Conservation (phyloP, 108 stramenopile genomes). For the Bacterosira constricta region DNA sequence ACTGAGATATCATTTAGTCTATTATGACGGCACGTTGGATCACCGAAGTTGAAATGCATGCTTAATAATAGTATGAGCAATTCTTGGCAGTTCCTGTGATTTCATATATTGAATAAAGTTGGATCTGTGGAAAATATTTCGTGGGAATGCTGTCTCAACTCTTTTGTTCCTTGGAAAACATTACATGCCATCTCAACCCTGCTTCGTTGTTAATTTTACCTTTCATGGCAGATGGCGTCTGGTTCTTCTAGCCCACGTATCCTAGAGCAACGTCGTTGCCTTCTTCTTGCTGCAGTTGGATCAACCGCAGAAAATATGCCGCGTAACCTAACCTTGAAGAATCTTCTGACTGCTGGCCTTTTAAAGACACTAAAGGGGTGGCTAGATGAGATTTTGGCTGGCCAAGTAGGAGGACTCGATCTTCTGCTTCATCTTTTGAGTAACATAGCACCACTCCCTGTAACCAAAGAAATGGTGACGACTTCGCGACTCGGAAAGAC, state of each 20-base stretch:
- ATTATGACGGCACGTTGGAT: too few relatives aligned
- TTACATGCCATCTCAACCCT: too few relatives aligned
- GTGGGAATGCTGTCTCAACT: too few relatives aligned
- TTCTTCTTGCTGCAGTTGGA: constrained; percentile 65
- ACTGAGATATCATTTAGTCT: too few relatives aligned
- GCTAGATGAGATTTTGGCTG: constrained; percentile 78
- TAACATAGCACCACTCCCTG: constrained; percentile 75
- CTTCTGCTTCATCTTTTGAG: constrained; percentile 75
- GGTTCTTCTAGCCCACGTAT: constrained; percentile 4
- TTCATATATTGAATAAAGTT: too few relatives aligned
- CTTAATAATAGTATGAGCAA: too few relatives aligned
- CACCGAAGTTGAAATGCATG: too few relatives aligned
- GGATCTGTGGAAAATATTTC: too few relatives aligned
- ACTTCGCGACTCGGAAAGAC: constrained; percentile 79
- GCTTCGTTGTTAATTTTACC: too few relatives aligned
- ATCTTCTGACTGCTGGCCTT: constrained; percentile 64
- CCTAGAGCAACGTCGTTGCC: constrained; percentile 58
- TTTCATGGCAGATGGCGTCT: constrained; percentile 40
- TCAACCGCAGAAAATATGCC: constrained; percentile 44
- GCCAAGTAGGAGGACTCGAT: constrained; percentile 75
- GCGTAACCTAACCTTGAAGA: constrained; percentile 52
- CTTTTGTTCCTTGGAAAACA: too few relatives aligned
- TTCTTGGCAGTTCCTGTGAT: too few relatives aligned
- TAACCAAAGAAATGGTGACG: constrained; percentile 80
- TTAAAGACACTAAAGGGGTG: constrained; percentile 68